Conservation (phyloP, 2,329 filamentous ascomycete genomes). For the Hypomyces rosellus region DNA sequence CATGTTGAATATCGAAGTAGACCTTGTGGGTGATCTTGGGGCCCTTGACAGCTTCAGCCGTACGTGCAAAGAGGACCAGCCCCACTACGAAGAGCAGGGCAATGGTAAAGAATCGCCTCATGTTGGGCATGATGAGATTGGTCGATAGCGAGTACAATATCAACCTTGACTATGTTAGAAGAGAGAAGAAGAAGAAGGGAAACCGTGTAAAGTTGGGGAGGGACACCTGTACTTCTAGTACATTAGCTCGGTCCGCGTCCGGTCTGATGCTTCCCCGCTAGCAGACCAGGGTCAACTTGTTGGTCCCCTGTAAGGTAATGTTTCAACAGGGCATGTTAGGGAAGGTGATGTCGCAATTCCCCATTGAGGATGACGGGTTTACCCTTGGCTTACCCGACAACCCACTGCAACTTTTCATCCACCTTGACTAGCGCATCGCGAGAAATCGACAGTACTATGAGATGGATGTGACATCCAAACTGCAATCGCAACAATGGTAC, state of each 20-base stretch:
- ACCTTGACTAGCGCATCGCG: neutral
- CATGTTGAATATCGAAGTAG: constrained; percentile 78
- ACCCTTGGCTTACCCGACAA: constrained; percentile 23
- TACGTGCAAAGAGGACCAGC: constrained; percentile 69
- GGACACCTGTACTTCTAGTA: constrained; percentile 16
- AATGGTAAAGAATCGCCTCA: constrained; percentile 65
- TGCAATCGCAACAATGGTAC: constrained; percentile 15
- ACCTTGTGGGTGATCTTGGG: constrained; percentile 96
- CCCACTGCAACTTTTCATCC: neutral
- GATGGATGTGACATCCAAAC: neutral
- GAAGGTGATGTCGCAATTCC: neutral
- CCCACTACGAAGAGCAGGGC: constrained; percentile 69
- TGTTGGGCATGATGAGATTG: constrained; percentile 59
- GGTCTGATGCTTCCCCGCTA: constrained; percentile 14
- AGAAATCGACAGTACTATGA: neutral
- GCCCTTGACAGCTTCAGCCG: constrained; percentile 69
- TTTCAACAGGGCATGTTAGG: neutral
- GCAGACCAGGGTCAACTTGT: neutral
- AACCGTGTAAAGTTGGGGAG: constrained; percentile 1
- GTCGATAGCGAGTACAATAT: constrained; percentile 11
- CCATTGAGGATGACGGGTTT: constrained; percentile 12
- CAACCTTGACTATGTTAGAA: constrained; percentile 1
- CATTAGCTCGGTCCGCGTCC: constrained; percentile 12
- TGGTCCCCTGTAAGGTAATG: no score
- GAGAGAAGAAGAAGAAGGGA: neutral